Conservation (phyloP, 2,329 filamentous ascomycete genomes). For the Coniochaeta sp. region DNA sequence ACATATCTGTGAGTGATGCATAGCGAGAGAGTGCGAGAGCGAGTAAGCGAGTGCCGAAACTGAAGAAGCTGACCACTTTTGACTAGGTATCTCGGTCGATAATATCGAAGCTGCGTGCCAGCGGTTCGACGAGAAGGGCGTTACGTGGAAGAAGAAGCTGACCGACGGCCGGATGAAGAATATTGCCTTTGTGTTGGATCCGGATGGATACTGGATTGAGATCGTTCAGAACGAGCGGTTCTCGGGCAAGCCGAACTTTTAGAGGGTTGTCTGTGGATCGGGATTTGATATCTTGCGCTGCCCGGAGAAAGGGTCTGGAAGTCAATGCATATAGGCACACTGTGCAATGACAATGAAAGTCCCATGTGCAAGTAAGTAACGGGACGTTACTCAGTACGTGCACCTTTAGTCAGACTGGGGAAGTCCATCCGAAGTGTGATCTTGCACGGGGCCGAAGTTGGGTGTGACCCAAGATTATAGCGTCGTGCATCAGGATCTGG, state of each 20-base stretch:
- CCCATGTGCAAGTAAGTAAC: neutral
- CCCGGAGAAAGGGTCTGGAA: no score
- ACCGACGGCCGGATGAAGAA: conserved; percentile 92
- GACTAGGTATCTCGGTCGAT: conserved; percentile 68
- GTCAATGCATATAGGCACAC: neutral
- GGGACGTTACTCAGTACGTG: neutral
- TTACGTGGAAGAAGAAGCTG: conserved; percentile 91
- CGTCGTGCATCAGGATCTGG: conserved; percentile 9
- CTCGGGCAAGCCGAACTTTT: conserved; percentile 28
- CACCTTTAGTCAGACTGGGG: neutral
- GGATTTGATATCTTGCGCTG: no score
- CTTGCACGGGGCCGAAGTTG: neutral
- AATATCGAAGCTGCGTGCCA: conserved; percentile 81
- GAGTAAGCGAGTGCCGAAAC: neutral
- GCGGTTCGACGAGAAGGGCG: conserved; percentile 73
- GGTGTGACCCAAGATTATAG: neutral
- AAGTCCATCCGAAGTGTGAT: neutral
- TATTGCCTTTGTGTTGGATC: conserved; percentile 84
- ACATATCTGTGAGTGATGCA: conserved; percentile 66
- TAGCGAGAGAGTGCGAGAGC: neutral
- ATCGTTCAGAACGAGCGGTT: conserved; percentile 71
- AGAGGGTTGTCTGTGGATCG: neutral
- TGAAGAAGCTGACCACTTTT: neutral
- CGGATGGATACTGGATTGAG: conserved; percentile 80
- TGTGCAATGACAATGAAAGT: neutral